A percentile compares a stretch with the other conserved stretches of the same genome.
These are phyloP conservation scores for Aspergillus aculeatinus DNA, from an alignment of 2,329 filamentous ascomycete genomes.

Conservation along the genomic window DNA sequence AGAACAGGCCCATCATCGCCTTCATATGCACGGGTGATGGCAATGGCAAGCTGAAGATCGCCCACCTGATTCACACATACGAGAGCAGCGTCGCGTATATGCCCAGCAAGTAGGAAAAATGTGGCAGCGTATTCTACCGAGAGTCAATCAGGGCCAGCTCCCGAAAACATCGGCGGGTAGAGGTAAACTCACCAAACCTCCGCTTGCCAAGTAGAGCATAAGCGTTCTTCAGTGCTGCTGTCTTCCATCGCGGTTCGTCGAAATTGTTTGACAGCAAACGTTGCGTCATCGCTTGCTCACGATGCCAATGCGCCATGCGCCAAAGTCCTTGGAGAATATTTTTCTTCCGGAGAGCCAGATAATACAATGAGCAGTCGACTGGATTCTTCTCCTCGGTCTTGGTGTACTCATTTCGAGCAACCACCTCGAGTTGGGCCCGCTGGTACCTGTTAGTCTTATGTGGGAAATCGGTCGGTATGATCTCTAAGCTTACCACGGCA, in stretches of 20 bases:
- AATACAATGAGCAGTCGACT: conserved; percentile 85
- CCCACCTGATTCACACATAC: conserved; percentile 84
- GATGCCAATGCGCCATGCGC: conserved; percentile 89
- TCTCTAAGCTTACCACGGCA: conserved; percentile 63
- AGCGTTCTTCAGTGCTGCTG: conserved; percentile 89
- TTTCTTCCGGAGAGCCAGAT: conserved; percentile 89
- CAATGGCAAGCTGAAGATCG: conserved; percentile 85
- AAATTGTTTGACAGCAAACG: conserved; percentile 89
- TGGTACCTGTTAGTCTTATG: conserved; percentile 33
- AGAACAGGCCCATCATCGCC: conserved; percentile 77
- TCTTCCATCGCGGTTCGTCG: conserved; percentile 79
- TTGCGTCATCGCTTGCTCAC: conserved; percentile 78
- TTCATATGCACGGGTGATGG: conserved; percentile 83
- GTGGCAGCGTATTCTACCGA: conserved; percentile 83
- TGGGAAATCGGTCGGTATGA: background rate
- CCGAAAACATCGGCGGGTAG: background rate
- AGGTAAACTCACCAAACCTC: conserved; percentile 66
- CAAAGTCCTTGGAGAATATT: conserved; percentile 84
- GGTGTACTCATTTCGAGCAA: conserved; percentile 91
- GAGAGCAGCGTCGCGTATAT: conserved; percentile 78
- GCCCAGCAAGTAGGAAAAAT: conserved; percentile 89
- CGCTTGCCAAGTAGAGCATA: conserved; percentile 91
- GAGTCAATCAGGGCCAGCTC: conserved; percentile 3
- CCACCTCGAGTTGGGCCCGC: conserved; percentile 78
- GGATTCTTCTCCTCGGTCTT: conserved; percentile 85